A percentile compares a stretch with the other conserved stretches of the same genome.
phyloP scores from a whole-genome alignment of 331 rosid genomes.

The Saraca asoca region DNA sequence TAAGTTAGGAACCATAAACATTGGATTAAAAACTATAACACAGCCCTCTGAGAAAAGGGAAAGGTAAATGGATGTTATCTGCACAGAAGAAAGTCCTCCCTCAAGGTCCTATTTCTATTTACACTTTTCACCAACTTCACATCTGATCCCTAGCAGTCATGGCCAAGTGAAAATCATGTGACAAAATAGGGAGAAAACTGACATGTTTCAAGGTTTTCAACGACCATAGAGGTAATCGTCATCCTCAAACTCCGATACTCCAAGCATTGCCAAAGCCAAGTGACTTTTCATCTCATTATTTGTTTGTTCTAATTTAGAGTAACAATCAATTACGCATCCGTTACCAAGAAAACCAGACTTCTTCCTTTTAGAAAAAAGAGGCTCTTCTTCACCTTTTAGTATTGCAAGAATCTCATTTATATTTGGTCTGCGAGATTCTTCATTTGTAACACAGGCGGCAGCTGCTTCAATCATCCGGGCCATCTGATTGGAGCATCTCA shows the following conservation, averaged over 20 bases:
- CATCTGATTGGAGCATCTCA: conserved; percentile 68
- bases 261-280: conserved; percentile 89
- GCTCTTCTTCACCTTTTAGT: conserved; percentile 77
- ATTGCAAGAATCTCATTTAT: conserved; percentile 73
- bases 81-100: conserved; percentile 41
- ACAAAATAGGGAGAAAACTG: conserved; percentile 29
- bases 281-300: conserved; percentile 84
- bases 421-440: conserved; percentile 86
- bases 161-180: conserved; percentile 27
- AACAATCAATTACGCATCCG: conserved; percentile 74
- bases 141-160: conserved; percentile 31
- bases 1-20: conserved; percentile 23
- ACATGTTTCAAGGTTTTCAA: conserved; percentile 30
- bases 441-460: conserved; percentile 74
- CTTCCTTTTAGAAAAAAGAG: conserved; percentile 56
- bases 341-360: conserved; percentile 69
- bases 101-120: conserved; percentile 52
- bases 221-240: conserved; percentile 72
- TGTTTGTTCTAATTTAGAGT: conserved; percentile 64
- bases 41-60: conserved; percentile 40
- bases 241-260: conserved; percentile 88
- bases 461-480: conserved; percentile 83
- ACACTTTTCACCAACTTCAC: conserved; percentile 48
- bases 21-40: conserved; percentile 43
- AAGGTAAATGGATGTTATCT: conserved; percentile 45